phyloP scores from a whole-genome alignment of 768 basidiomycete species.

The Leucosporidium scottii region DNA sequence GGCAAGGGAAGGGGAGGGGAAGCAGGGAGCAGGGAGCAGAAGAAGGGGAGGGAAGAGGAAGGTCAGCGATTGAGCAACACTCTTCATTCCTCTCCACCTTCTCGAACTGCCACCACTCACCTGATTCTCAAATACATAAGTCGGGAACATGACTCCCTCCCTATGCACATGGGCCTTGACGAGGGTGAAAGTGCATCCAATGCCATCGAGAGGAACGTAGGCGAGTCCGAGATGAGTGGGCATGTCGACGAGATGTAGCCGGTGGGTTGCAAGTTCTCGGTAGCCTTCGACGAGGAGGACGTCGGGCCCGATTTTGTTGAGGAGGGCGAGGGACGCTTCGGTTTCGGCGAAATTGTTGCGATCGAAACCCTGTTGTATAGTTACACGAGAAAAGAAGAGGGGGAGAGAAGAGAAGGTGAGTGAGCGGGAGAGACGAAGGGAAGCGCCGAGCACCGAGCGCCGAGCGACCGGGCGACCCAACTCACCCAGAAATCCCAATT shows the following conservation, averaged over 20 bases:
- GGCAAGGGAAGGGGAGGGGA: too few relatives aligned
- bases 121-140: conserved; percentile 20
- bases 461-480: not conserved
- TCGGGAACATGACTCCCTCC: conserved; percentile 23
- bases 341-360: conserved; percentile 25
- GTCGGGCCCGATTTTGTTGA: conserved; percentile 10
- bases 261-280: conserved; percentile 14
- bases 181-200: conserved; percentile 22
- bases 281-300: conserved; percentile 23
- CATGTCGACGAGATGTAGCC: conserved; percentile 22
- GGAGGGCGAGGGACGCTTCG: conserved; percentile 9
- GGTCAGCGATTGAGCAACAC: too few relatives aligned
- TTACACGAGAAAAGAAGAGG: too few relatives aligned
- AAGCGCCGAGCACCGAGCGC: not conserved
- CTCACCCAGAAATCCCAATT: conserved; percentile 23
- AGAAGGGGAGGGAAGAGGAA: too few relatives aligned
- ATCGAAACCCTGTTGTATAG: conserved; percentile 10
- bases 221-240: conserved; percentile 20
- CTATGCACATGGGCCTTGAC: conserved; percentile 26
- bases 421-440: not conserved
- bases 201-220: conserved; percentile 24
- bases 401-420: not conserved
- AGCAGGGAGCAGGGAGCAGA: too few relatives aligned
- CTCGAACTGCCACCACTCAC: too few relatives aligned
- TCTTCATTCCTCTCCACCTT: too few relatives aligned